Evolutionary conservation across 345 rosid genomes (phyloP), one percentile per base, ranked within the genome.

Genomic region (Boechera retrofracta): DNA sequence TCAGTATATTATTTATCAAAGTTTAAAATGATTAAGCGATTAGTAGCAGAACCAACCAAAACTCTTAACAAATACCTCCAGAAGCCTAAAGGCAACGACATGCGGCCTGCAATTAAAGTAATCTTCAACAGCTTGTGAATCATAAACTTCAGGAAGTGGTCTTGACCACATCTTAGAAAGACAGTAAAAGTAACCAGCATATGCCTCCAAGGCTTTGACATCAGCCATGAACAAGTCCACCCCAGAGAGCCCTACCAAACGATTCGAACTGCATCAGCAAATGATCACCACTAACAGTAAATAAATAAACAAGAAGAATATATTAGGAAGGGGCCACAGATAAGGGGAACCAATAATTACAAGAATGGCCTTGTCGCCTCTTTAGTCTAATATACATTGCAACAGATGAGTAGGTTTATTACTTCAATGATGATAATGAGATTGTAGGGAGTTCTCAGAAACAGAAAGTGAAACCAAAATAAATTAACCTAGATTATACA

Each of bases 41-140:
- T 49, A 41, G 64, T 41, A 57, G 16, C 62, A 65, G 4, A 53
- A 59, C 39, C 29, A 77, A 48, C 48, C 35, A 52, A 71, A 69
- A 80, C 7, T 35, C 10, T 24, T 15, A 65, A 58, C 24, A 71
- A 32, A 42, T 82, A 94, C 97, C 98, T 94, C 98, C 26, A 94
- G 77, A 80, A 94, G 89, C 71, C 98, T 89, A 78, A 89, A 81
- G 66, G 88, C 92, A 67, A 91, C 87, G 8, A 94, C 74, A 84
- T 94, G 98, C 26, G 97, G 98, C 84, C 97, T 87, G 83, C 89
- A 89, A 74, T 83, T 84, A 84, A 91, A 94, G 79, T 94, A 94
- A 72, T 87, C 87, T 69, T 82, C 78, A 77, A 94, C 91, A 69
- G 77, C 91, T 72, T 89, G 82, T 1, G 97, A 87, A 73, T 90